Base-by-base conservation (phyloP, 495 filamentous ascomycete species). In the Lindgomyces ingoldianus region DNA sequence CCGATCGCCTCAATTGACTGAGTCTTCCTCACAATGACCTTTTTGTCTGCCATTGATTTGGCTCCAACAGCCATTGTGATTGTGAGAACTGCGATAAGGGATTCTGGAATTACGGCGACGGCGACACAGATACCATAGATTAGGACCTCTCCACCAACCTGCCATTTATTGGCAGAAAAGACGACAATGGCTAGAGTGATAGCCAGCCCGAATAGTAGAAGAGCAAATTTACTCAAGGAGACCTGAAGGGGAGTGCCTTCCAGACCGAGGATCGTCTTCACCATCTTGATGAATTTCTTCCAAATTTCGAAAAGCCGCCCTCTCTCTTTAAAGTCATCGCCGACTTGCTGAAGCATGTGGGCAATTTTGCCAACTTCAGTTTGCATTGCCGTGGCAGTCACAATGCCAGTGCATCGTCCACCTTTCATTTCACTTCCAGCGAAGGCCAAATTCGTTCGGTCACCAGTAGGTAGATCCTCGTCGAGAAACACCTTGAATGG, bases 11-110 rank as follows among this genome's bases (percentile, higher is more conserved):
- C 88, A 12, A 90, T 73, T 4, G 86, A 83, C 19, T 87, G 80
- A 42, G 88, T 77, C 63, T 85, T 85, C 27, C 88, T 80, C 21
- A 90, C 85, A 64, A 90, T 84, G 54, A 89, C 87, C 71, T 90
- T 80, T 25, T 84, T 79, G 60, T 83, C 77, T 6, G 85, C 86
- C 88, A 91, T 91, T 45, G 84, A 83, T 73, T 86, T 88, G 10
- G 85, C 87, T 33, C 87, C 88, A 19, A 88, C 82, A 4, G 88
- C 86, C 80, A 90, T 87, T 19, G 87, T 90, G 64, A 91, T 89
- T 0, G 88, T 91, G 64, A 91, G 74, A 45, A 90, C 87, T 22
- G 87, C 89, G 49, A 90, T 89, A 53, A 91, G 78, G 62, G 86
- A 89, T 66, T 88, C 89, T 1, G 89, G 89, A 62, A 91, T 89